Conservation (phyloP, 2,329 filamentous ascomycete genomes). For the Ophiosphaerella herpotricha region DNA sequence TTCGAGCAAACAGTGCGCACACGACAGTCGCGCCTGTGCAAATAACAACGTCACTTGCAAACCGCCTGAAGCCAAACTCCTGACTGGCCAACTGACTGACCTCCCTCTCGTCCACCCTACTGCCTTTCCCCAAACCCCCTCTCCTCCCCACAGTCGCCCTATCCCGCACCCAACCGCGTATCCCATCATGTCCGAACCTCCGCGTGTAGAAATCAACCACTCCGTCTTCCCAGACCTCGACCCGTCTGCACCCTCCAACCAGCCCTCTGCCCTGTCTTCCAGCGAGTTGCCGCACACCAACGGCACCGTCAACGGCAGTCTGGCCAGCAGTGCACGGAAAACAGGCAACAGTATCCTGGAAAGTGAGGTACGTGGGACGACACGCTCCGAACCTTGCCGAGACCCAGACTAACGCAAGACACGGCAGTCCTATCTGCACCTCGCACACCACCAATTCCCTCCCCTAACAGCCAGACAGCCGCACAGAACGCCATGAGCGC, state of each 20-base stretch:
- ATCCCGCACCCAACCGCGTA: constrained; percentile 1
- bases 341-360: constrained; percentile 46
- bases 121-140: neutral
- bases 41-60: constrained; percentile 7
- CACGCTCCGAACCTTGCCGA: constrained; percentile 37
- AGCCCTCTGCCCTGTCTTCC: constrained; percentile 17
- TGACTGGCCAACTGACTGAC: neutral
- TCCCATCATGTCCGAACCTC: constrained; percentile 37
- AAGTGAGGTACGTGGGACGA: constrained; percentile 50
- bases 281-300: constrained; percentile 20
- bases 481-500: constrained; percentile 54
- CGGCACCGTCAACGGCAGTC: constrained; percentile 22
- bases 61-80: constrained; percentile 6
- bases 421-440: constrained; percentile 45
- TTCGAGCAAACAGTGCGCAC: constrained; percentile 13
- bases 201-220: constrained; percentile 37
- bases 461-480: constrained; percentile 48
- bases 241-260: constrained; percentile 28
- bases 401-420: constrained; percentile 42
- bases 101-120: neutral
- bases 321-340: constrained; percentile 33
- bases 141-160: neutral
- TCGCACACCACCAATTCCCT: constrained; percentile 35
- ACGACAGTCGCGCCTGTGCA: constrained; percentile 17
- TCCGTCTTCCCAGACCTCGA: constrained; percentile 33